Conservation (phyloP, 495 filamentous ascomycete species). For the Trichoderma erinaceum region DNA sequence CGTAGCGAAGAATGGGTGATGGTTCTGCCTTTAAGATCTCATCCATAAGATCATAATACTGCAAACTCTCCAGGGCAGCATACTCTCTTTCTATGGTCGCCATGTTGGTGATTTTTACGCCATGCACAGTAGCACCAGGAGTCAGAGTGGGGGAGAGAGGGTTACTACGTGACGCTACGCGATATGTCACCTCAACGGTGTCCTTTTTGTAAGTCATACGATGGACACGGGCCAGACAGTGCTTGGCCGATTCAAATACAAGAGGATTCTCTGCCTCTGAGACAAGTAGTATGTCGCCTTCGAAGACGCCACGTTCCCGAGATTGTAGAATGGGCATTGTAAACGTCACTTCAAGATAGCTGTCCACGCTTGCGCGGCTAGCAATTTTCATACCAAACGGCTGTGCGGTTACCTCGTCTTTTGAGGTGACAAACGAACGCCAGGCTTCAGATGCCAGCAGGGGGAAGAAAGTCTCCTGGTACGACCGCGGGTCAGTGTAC, state of each 20-base stretch:
- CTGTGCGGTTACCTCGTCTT: slow-evolving; percentile 75
- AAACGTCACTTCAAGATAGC: slow-evolving; percentile 84
- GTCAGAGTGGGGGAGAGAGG: slow-evolving; percentile 39
- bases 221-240: slow-evolving; percentile 81
- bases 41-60: slow-evolving; percentile 92
- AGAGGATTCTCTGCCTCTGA: slow-evolving; percentile 65
- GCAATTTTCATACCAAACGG: slow-evolving; percentile 78
- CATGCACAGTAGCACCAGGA: slow-evolving; percentile 60
- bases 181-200: slow-evolving; percentile 74
- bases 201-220: slow-evolving; percentile 73
- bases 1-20: slow-evolving; percentile 75
- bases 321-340: slow-evolving; percentile 61
- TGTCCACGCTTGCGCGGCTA: slow-evolving; percentile 82
- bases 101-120: slow-evolving; percentile 78
- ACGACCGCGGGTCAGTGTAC: slow-evolving; percentile 68
- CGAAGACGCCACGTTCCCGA: slow-evolving; percentile 64
- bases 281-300: slow-evolving; percentile 84
- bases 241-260: slow-evolving; percentile 53
- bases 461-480: slow-evolving; percentile 85
- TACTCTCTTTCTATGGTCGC: slow-evolving; percentile 92
- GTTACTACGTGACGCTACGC: slow-evolving; percentile 56
- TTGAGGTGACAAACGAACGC: slow-evolving; percentile 84
- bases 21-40: slow-evolving; percentile 86
- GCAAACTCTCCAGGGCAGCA: slow-evolving; percentile 77
- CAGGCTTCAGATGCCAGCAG: slow-evolving; percentile 90